Percentiles rank a stretch among this genome's conserved stretches.
Conservation (phyloP, 305 asterid genomes). For the Fraxinus albicans region DNA sequence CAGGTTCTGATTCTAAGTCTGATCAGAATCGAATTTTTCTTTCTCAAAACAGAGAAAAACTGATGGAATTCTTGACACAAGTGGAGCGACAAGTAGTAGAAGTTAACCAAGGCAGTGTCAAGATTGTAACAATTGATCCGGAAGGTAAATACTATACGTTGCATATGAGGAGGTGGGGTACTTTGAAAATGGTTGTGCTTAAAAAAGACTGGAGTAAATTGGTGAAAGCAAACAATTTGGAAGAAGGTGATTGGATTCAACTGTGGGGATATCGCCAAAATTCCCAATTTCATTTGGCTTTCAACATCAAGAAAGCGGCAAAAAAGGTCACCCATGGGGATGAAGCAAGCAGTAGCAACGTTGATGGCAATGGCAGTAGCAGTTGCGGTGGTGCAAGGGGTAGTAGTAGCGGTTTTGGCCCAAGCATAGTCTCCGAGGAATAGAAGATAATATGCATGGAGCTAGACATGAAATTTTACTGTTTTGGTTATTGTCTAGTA, state of each 20-base stretch:
- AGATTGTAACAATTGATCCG: not conserved
- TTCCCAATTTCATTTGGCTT: not conserved
- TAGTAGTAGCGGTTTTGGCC: not conserved
- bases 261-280: not conserved
- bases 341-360: not conserved
- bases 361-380: not conserved
- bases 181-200: not conserved
- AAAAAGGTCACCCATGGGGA: not conserved
- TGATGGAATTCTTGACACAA: not conserved
- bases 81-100: not conserved
- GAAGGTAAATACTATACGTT: not conserved
- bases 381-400: not conserved
- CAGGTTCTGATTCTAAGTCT: not conserved
- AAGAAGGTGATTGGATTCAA: not conserved
- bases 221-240: not conserved
- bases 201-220: not conserved
- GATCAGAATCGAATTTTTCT: not conserved
- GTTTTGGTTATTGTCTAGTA: not conserved
- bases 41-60: not conserved
- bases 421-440: not conserved
- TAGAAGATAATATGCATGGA: not conserved
- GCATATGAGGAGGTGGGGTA: not conserved
- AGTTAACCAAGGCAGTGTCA: not conserved
- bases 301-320: not conserved
- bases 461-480: not conserved